These are phyloP conservation scores for Oryza australiensis DNA, from an alignment of 176 grass and related monocot genomes.

Conservation along the genomic window DNA sequence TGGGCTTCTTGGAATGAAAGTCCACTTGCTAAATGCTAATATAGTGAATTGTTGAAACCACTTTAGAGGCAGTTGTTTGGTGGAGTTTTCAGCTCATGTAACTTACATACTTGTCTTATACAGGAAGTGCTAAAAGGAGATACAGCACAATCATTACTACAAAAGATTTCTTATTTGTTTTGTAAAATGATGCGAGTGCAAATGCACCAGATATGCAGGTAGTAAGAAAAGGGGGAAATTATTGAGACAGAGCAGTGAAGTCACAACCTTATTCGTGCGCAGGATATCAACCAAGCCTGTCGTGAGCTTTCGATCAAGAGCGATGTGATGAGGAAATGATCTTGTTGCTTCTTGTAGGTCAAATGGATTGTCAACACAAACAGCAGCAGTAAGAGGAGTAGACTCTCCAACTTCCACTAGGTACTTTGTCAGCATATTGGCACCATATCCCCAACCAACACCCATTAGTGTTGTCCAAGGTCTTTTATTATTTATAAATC, in stretches of 20 bases:
- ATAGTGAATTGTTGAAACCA: conserved; percentile 7
- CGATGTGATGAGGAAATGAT: conserved; percentile 61
- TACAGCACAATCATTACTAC: conserved; percentile 3
- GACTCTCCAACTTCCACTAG: conserved; percentile 88
- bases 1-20: conserved; percentile 6
- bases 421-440: conserved; percentile 94
- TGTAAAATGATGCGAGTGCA: neutral
- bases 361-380: conserved; percentile 91
- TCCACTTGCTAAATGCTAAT: neutral
- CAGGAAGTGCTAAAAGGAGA: neutral
- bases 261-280: conserved; percentile 74
- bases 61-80: neutral
- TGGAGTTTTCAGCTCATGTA: conserved; percentile 18
- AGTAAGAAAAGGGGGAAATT: neutral
- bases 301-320: conserved; percentile 71
- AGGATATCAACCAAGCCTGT: conserved; percentile 88
- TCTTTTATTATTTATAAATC: conserved; percentile 65
- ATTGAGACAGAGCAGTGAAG: conserved; percentile 7
- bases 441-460: conserved; percentile 85
- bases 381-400: conserved; percentile 84
- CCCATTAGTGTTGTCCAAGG: conserved; percentile 87
- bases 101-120: neutral
- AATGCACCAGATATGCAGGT: neutral
- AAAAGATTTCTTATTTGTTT: neutral
- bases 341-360: conserved; percentile 84